Conservation (phyloP, 1,284 basidiomycete genomes). For the Hemileia vastatrix region DNA sequence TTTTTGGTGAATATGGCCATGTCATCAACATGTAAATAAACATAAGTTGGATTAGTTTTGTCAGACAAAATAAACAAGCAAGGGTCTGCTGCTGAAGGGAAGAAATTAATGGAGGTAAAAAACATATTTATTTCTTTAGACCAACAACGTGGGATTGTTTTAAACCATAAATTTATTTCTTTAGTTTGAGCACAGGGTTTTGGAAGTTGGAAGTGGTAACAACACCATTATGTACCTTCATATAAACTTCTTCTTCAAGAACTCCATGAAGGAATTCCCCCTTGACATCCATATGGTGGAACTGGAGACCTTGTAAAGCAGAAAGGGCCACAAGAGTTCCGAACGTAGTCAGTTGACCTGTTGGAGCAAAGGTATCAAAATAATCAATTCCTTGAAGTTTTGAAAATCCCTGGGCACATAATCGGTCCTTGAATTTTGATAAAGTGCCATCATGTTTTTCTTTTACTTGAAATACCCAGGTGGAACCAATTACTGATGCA, state of each 20-base stretch:
- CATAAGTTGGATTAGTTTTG: no score
- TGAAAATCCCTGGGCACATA: slow-evolving; percentile 48
- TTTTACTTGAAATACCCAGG: slow-evolving; percentile 48
- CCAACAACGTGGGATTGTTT: no score
- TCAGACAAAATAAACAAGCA: no score
- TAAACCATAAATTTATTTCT: no score
- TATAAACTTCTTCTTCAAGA: slow-evolving; percentile 47
- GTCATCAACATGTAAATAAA: not conserved
- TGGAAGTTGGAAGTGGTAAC: no score
- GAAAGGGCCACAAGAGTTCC: slow-evolving; percentile 46
- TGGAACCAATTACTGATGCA: slow-evolving; percentile 34
- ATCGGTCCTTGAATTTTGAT: slow-evolving; percentile 44
- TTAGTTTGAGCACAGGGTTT: no score
- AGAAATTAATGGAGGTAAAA: no score
- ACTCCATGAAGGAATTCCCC: slow-evolving; percentile 48
- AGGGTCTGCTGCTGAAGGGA: no score
- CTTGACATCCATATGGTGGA: slow-evolving; percentile 49
- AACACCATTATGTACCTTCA: no score
- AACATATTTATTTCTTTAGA: no score
- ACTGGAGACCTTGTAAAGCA: slow-evolving; percentile 37
- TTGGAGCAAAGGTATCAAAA: slow-evolving; percentile 47
- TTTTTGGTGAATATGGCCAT: not conserved
- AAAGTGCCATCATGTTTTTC: slow-evolving; percentile 41
- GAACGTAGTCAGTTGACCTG: slow-evolving; percentile 45
- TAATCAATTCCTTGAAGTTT: slow-evolving; percentile 48